Base-by-base conservation (phyloP, 176 grass and related monocot species). In the Carex parvula region DNA sequence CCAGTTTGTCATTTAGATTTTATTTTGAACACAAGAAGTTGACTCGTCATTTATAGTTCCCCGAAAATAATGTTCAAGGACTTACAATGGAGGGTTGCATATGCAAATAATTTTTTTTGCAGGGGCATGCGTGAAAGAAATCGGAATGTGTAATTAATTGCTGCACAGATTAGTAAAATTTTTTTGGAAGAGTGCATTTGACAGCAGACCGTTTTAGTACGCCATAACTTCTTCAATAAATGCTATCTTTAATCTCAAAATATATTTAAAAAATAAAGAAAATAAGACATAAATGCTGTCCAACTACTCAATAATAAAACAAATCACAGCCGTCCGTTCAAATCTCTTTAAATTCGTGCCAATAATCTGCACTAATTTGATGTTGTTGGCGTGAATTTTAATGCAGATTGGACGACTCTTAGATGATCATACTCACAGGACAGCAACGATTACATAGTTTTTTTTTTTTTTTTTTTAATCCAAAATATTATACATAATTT, bases 191-290 rank as follows among this genome's bases (percentile, higher is more conserved):
- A 78, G 22, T 56, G 6, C 73, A 57, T 57, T 78, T 57, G 52
- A 24, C 52, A 56, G 3, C 46, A 33, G 6, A 8, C 3, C 73
- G 16, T 78, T 74, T 74, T 64, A 62, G 60, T 64, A 46, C n/a
- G n/a, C 10, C 8, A 42, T 81, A 54, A 65, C 24, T 83, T 32
- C 62, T 32, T 66, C 62, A 30, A 66, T 83, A 83, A 83, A 83
- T 83, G 81, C 81, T 35, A 16, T 68, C 41, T 29, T 50, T 66
- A 5, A 66, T 52, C 6, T 30, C 14, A 33, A 6, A 80, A 35
- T 5, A 75, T 52, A 26, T 0, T 46, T 46, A 50, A 50, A 12
- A 50, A 50, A 12, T 50, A 50, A 62, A 62, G 13, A 67, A 17
- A 15, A 32, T 37, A 17, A 35, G 35, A 41, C 18, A 18, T 70